A percentile compares a stretch with the other conserved stretches of the same genome.
phyloP scores from a whole-genome alignment of 345 rosid species.

The Populus alba region DNA sequence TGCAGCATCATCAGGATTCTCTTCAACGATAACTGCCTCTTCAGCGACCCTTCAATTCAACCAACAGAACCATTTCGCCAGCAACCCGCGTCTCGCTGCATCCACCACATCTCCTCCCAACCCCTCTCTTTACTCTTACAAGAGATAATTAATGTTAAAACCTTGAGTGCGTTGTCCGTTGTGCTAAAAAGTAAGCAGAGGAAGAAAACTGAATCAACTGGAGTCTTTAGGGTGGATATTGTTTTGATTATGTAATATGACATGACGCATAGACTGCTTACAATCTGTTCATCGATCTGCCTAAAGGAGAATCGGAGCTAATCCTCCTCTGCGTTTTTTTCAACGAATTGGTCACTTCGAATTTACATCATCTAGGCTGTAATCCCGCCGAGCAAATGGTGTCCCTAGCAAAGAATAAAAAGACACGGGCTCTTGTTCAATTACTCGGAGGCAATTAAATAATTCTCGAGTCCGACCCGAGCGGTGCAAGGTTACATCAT shows the following conservation, averaged over 20 bases:
- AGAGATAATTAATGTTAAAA: not conserved
- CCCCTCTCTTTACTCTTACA: not conserved
- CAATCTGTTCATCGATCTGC: not conserved
- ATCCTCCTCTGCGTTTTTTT: not conserved
- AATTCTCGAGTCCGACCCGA: not conserved
- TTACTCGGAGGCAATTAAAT: not conserved
- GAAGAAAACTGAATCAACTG: not conserved
- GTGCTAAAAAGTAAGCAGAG: not conserved
- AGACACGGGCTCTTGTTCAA: not conserved
- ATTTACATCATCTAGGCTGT: not conserved
- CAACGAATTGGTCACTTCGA: not conserved
- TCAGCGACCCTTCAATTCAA: conserved; percentile 14
- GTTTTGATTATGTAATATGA: not conserved
- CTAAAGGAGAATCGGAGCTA: not conserved
- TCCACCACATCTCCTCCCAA: not conserved
- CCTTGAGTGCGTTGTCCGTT: not conserved
- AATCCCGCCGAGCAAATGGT: not conserved
- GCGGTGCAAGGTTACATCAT: too few relatives aligned
- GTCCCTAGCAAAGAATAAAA: too few relatives aligned
- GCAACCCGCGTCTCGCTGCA: conserved; percentile 4
- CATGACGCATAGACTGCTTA: not conserved
- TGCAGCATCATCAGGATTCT: conserved; percentile 47
- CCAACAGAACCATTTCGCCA: conserved; percentile 9
- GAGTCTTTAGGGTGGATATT: not conserved
- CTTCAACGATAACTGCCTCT: conserved; percentile 19